phyloP scores from a whole-genome alignment of 805 yeast genomes.

The Yarrowia sp. region DNA sequence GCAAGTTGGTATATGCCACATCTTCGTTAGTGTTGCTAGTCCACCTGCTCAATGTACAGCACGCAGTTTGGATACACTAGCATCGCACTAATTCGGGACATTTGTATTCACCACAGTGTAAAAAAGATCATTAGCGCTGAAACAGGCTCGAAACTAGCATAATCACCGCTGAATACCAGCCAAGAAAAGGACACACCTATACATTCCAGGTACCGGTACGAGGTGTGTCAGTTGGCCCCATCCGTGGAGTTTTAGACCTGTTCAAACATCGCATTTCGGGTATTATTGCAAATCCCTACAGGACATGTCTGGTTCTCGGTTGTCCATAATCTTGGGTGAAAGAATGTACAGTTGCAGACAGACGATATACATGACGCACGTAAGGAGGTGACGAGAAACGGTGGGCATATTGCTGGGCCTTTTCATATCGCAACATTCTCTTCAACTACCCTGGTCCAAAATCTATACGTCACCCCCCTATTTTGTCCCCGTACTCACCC shows the following conservation, averaged over 20 bases:
- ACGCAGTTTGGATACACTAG: neutral
- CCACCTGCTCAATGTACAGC: too few relatives aligned
- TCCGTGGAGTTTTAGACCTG: too few relatives aligned
- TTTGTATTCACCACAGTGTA: neutral
- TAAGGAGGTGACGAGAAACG: neutral
- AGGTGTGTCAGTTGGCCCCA: too few relatives aligned
- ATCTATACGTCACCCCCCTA: neutral
- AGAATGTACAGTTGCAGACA: slow-evolving; percentile 6
- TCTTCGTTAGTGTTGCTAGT: too few relatives aligned
- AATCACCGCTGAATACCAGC: neutral
- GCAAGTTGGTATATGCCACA: too few relatives aligned
- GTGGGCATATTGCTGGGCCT: too few relatives aligned
- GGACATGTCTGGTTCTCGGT: neutral
- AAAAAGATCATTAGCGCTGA: neutral
- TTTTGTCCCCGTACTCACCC: neutral
- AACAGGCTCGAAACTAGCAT: neutral
- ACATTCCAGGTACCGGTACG: too few relatives aligned
- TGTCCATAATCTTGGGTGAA: neutral
- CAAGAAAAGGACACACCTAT: too few relatives aligned
- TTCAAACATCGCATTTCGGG: too few relatives aligned
- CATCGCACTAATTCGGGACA: neutral
- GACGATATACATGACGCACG: slow-evolving; percentile 1
- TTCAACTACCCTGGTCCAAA: too few relatives aligned
- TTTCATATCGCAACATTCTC: too few relatives aligned
- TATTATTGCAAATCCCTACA: too few relatives aligned